phyloP scores from a whole-genome alignment of 768 basidiomycete species.

The Nidularia sp. region DNA sequence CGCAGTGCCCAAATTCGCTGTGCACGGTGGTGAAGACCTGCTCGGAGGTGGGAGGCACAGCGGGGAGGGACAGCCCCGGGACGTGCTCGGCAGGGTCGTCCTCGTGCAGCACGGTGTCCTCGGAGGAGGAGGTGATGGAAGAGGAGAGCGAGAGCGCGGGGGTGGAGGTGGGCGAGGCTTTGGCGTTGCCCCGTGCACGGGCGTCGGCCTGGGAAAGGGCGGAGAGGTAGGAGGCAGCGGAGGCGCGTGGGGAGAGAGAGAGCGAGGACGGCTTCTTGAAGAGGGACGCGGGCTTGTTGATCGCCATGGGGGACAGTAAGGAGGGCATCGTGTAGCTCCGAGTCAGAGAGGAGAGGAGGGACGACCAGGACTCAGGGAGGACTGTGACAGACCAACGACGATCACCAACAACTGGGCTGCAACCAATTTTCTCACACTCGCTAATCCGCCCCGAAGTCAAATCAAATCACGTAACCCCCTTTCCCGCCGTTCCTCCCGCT shows the following conservation, averaged over 20 bases:
- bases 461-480: no score
- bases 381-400: no score
- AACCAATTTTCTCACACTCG: no score
- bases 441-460: no score
- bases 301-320: conserved; percentile 43
- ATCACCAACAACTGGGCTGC: no score
- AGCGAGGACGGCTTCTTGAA: conserved; percentile 41
- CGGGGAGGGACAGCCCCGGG: conserved; percentile 51
- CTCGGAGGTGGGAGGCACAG: conserved; percentile 73
- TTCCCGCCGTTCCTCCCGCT: no score
- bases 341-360: neutral
- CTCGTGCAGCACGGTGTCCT: conserved; percentile 62
- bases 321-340: neutral
- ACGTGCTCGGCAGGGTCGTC: conserved; percentile 45
- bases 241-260: conserved; percentile 30
- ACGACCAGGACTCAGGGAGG: neutral
- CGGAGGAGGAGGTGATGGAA: conserved; percentile 63
- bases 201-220: conserved; percentile 46
- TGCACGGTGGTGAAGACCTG: conserved; percentile 78
- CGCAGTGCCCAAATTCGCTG: conserved; percentile 91
- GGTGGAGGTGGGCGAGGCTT: conserved; percentile 50
- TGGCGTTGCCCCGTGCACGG: conserved; percentile 43
- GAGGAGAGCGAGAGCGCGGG: conserved; percentile 75
- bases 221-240: conserved; percentile 56
- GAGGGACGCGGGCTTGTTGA: conserved; percentile 41